Conservation (phyloP, 192 early-diverging fungal genomes). For the Podila clonocystis region DNA sequence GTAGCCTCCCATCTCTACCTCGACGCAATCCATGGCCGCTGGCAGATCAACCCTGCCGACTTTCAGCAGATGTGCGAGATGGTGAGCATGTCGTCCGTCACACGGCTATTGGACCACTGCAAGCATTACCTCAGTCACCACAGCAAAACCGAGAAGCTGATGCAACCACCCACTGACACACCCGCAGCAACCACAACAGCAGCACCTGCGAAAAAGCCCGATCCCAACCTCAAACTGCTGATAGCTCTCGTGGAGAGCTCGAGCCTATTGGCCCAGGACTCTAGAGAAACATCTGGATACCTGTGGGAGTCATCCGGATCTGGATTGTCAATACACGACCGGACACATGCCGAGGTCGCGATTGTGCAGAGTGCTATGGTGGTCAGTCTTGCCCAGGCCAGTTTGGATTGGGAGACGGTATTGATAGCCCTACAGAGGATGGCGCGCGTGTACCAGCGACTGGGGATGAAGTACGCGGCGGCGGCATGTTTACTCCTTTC, state of each 20-base stretch:
- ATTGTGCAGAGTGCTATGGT: slow-evolving; percentile 15
- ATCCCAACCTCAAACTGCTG: slow-evolving; percentile 32
- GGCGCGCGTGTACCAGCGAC: slow-evolving; percentile 17
- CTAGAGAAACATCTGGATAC: neutral
- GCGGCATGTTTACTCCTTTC: slow-evolving; percentile 28
- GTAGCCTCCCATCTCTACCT: slow-evolving; percentile 33
- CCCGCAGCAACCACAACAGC: neutral
- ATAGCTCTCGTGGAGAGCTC: slow-evolving; percentile 24
- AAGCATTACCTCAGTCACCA: slow-evolving; percentile 7
- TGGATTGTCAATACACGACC: slow-evolving; percentile 1
- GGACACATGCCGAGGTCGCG: slow-evolving; percentile 3
- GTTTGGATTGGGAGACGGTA: neutral
- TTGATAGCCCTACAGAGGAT: slow-evolving; percentile 14
- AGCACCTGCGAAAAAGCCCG: slow-evolving; percentile 15
- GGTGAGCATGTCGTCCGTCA: slow-evolving; percentile 13
- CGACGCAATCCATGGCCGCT: slow-evolving; percentile 49
- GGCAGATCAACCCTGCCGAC: slow-evolving; percentile 46
- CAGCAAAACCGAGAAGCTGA: slow-evolving; percentile 37
- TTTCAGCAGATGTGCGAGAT: slow-evolving; percentile 40
- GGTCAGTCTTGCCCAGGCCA: neutral
- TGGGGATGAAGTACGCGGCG: slow-evolving; percentile 20
- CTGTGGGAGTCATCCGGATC: neutral
- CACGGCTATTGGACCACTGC: slow-evolving; percentile 12
- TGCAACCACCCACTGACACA: neutral
- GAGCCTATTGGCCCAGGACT: slow-evolving; percentile 12